phyloP scores from a whole-genome alignment of 352 stramenopile species.

The Plasmopara muralis region DNA sequence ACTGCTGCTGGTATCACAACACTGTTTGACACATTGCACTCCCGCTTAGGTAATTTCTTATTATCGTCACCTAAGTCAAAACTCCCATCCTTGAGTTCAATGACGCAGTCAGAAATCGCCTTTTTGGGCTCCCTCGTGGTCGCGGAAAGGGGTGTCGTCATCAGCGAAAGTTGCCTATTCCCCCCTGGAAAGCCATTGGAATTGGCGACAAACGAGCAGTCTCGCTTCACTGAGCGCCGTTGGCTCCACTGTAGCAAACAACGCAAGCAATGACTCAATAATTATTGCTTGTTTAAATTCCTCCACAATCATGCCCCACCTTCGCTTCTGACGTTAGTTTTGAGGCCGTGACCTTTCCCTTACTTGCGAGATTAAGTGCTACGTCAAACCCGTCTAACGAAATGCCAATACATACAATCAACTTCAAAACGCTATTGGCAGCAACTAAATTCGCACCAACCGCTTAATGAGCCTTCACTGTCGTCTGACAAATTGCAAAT shows the following conservation, averaged over 20 bases:
- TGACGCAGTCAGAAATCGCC: slow-evolving; percentile 20
- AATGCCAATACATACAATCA: slow-evolving; percentile 3
- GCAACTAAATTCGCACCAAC: slow-evolving; percentile 17
- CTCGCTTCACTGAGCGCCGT: slow-evolving; percentile 51
- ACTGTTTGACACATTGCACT: slow-evolving; percentile 6
- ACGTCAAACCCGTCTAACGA: slow-evolving; percentile 30
- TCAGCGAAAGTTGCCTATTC: slow-evolving; percentile 20
- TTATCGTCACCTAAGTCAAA: slow-evolving; percentile 35
- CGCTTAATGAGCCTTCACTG: slow-evolving; percentile 36
- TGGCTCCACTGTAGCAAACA: slow-evolving; percentile 31
- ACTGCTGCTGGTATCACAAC: slow-evolving; percentile 1
- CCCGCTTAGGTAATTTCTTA: slow-evolving; percentile 14
- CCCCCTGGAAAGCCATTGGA: slow-evolving; percentile 12
- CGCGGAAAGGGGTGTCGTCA: slow-evolving; percentile 3
- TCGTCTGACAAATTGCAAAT: slow-evolving; percentile 17
- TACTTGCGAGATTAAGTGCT: slow-evolving; percentile 9
- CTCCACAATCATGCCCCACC: slow-evolving; percentile 5
- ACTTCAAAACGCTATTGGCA: neutral
- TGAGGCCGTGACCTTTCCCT: slow-evolving; percentile 3
- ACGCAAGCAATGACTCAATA: neutral
- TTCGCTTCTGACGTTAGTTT: slow-evolving; percentile 2
- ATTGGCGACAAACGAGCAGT: slow-evolving; percentile 50
- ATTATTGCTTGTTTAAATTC: neutral
- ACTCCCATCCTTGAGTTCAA: slow-evolving; percentile 35
- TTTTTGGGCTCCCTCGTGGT: slow-evolving; percentile 11